Conservation (phyloP, 352 stramenopile genomes). For the Phytophthora europaea region DNA sequence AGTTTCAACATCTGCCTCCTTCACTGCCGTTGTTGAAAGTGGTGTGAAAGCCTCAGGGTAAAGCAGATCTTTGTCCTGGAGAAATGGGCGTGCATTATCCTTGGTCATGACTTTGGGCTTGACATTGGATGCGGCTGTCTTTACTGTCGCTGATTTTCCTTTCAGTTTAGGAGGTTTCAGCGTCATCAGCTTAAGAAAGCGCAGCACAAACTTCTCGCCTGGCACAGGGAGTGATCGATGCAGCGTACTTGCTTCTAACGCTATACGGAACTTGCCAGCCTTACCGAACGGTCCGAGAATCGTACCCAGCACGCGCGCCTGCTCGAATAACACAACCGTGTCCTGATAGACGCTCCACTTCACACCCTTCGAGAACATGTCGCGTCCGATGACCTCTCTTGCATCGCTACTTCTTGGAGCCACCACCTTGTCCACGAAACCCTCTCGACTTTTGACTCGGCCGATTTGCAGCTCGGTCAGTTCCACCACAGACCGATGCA, state of each 20-base stretch:
- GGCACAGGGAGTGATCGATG: slow-evolving; percentile 14
- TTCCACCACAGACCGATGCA: slow-evolving; percentile 25
- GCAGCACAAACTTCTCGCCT: slow-evolving; percentile 64
- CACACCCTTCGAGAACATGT: slow-evolving; percentile 85
- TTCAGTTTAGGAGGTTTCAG: slow-evolving; percentile 53
- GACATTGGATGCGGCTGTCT: background rate
- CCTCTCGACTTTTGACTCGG: slow-evolving; percentile 67
- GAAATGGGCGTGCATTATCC: slow-evolving; percentile 23
- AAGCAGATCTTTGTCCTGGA: slow-evolving; percentile 55
- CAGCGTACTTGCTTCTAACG: slow-evolving; percentile 24
- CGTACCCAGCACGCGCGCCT: slow-evolving; percentile 44
- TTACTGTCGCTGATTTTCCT: slow-evolving; percentile 4
- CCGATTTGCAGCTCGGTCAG: slow-evolving; percentile 61
- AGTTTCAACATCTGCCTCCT: background rate
- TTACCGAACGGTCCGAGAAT: slow-evolving; percentile 87
- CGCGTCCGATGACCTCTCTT: slow-evolving; percentile 63
- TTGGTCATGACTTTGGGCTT: slow-evolving; percentile 13
- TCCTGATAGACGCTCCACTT: slow-evolving; percentile 73
- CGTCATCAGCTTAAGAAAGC: slow-evolving; percentile 64
- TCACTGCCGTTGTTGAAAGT: background rate
- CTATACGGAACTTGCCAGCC: slow-evolving; percentile 78
- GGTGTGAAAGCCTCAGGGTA: slow-evolving; percentile 56
- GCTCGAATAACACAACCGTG: slow-evolving; percentile 59
- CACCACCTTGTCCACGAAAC: slow-evolving; percentile 69
- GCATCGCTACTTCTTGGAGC: slow-evolving; percentile 10